A percentile compares a stretch with the other conserved stretches of the same genome.
phyloP scores from a whole-genome alignment of 805 yeast species.

The Yamadazyma akitaensis region DNA sequence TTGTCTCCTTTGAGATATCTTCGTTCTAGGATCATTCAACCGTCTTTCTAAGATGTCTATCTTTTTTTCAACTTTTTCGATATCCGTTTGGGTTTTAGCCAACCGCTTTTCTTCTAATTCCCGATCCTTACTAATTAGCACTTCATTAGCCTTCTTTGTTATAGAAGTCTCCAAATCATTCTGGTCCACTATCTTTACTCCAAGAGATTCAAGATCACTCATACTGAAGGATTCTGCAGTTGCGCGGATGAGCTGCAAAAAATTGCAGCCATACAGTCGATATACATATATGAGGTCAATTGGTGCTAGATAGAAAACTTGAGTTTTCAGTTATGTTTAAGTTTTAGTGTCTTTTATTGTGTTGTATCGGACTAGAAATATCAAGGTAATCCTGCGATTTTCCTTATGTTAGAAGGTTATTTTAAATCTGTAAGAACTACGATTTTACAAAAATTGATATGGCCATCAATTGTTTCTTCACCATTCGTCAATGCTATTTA shows the following conservation, averaged over 20 bases:
- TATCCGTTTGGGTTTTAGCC: conserved; percentile 56
- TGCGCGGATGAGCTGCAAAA: conserved; percentile 4
- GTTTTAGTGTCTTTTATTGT: no score
- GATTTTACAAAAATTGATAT: no score
- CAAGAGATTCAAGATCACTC: conserved; percentile 20
- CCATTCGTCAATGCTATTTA: neutral
- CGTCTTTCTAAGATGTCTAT: conserved; percentile 46
- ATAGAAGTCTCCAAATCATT: conserved; percentile 71
- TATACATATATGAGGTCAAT: neutral
- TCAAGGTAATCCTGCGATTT: no score
- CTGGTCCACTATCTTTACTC: conserved; percentile 68
- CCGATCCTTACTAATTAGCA: conserved; percentile 56
- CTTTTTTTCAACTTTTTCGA: conserved; percentile 42
- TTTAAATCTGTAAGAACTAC: no score
- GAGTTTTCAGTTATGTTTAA: neutral
- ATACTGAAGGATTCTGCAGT: neutral
- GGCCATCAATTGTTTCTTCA: neutral
- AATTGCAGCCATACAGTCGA: neutral
- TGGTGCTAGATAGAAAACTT: neutral
- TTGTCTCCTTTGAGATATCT: conserved; percentile 61
- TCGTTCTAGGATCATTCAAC: conserved; percentile 49
- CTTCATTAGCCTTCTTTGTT: conserved; percentile 63
- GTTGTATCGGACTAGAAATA: no score
- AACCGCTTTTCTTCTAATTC: conserved; percentile 75
- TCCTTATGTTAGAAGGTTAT: no score